A percentile compares a stretch with the other conserved stretches of the same genome.
Conservation (phyloP, 768 basidiomycete genomes). For the Tylopilus intermedius region DNA sequence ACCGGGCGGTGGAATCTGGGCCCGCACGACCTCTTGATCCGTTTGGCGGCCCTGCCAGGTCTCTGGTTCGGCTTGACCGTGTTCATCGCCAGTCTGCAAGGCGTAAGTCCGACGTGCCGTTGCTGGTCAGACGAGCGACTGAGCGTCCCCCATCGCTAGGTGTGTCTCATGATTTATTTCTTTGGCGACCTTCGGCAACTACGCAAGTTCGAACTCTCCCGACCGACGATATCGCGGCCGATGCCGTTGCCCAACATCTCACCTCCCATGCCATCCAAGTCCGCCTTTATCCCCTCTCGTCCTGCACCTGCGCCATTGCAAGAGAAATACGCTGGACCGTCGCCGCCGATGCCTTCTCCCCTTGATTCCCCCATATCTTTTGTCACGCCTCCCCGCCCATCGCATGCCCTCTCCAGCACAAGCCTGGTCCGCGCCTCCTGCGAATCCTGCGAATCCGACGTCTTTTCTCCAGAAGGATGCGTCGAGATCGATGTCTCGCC, state of each 20-base stretch:
- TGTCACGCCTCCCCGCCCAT: neutral
- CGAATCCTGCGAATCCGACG: constrained; percentile 18
- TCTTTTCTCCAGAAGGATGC: constrained; percentile 10
- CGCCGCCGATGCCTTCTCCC: neutral
- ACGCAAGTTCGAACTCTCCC: constrained; percentile 70
- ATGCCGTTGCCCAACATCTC: constrained; percentile 18
- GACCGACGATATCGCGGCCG: constrained; percentile 57
- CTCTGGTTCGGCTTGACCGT: constrained; percentile 66
- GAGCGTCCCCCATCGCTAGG: constrained; percentile 19
- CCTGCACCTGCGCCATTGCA: neutral
- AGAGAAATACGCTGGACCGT: neutral
- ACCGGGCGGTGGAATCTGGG: constrained; percentile 32
- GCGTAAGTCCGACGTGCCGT: constrained; percentile 37
- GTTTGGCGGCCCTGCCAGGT: constrained; percentile 58
- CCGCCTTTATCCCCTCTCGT: constrained; percentile 8
- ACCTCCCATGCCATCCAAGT: constrained; percentile 5
- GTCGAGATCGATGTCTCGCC: constrained; percentile 37
- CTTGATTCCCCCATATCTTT: constrained; percentile 15
- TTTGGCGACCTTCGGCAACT: constrained; percentile 78
- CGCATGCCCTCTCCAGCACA: constrained; percentile 5
- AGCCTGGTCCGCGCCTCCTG: constrained; percentile 6
- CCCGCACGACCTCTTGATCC: constrained; percentile 44
- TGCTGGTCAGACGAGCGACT: neutral
- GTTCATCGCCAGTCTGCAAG: constrained; percentile 58
- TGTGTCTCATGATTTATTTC: constrained; percentile 71